Percentiles rank a stretch among this genome's conserved stretches.
Evolutionary conservation across 192 early-diverging fungal species (phyloP).

Genomic region (Rhizophlyctis rosea): DNA sequence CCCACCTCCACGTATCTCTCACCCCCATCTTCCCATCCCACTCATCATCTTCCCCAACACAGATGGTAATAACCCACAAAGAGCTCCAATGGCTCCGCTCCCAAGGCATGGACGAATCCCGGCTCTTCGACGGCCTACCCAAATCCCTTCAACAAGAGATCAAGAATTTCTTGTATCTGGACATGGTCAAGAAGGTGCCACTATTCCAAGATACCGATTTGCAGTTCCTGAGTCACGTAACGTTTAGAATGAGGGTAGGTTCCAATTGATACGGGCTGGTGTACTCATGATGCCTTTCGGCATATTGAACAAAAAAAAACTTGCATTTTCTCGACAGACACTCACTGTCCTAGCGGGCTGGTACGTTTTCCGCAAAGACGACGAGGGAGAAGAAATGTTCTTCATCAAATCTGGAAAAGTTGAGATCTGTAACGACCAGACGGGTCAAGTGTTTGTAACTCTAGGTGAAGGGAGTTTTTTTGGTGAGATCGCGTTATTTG

Average conservation of each 20-base stretch:
- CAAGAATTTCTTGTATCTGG: constrained; percentile 35
- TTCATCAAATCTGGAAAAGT: constrained; percentile 33
- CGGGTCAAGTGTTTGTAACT: constrained; percentile 23
- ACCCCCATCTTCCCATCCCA: too few species aligned
- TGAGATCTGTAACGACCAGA: constrained; percentile 25
- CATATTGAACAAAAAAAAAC: neutral
- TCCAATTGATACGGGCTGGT: neutral
- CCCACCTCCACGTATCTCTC: too few species aligned
- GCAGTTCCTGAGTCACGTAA: constrained; percentile 26
- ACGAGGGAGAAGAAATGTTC: constrained; percentile 38
- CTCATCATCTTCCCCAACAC: neutral
- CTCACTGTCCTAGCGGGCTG: constrained; percentile 29
- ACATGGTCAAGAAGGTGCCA: constrained; percentile 32
- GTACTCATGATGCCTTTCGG: neutral
- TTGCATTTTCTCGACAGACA: constrained; percentile 16
- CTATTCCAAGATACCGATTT: constrained; percentile 29
- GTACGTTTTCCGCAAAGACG: constrained; percentile 34
- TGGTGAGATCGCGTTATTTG: too few species aligned
- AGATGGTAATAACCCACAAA: constrained; percentile 35
- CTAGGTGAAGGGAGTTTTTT: constrained; percentile 13
- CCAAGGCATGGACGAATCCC: constrained; percentile 35
- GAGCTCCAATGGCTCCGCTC: constrained; percentile 34
- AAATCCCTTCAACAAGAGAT: constrained; percentile 34
- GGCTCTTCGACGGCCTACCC: constrained; percentile 31
- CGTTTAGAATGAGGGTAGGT: constrained; percentile 33